Conservation (phyloP, 768 basidiomycete genomes). For the Cystofilobasidium ferigula region DNA sequence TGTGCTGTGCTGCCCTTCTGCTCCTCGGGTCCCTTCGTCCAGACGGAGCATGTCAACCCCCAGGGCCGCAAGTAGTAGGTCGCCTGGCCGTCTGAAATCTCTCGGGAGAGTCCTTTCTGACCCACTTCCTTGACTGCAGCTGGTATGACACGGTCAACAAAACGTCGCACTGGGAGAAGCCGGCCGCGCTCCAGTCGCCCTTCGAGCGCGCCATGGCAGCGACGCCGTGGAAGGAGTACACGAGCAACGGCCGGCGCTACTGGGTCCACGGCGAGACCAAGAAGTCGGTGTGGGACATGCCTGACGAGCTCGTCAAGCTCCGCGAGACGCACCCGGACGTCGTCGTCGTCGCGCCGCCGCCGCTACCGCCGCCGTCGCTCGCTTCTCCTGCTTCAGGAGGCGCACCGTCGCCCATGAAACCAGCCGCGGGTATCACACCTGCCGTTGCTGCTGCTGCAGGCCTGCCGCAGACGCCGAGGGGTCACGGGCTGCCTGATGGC, state of each 20-base stretch:
- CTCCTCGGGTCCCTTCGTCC: not conserved
- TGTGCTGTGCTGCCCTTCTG: not conserved
- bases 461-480: not conserved
- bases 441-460: not conserved
- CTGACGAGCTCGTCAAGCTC: slow-evolving; percentile 72
- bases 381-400: not conserved
- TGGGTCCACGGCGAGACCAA: slow-evolving; percentile 82
- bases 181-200: slow-evolving; percentile 83
- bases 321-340: slow-evolving; percentile 49
- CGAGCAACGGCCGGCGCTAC: slow-evolving; percentile 79
- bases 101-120: not conserved
- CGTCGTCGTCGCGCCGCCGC: not conserved
- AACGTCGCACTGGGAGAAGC: slow-evolving; percentile 97
- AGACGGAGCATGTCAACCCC: slow-evolving; percentile 7
- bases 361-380: not conserved
- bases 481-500: not conserved
- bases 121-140: not conserved
- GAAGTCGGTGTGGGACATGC: slow-evolving; percentile 91
- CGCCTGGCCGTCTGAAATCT: not conserved
- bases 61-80: slow-evolving; percentile 55
- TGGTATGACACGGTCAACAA: slow-evolving; percentile 50
- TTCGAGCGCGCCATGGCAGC: slow-evolving; percentile 67
- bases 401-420: not conserved
- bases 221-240: slow-evolving; percentile 95
- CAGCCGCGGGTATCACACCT: not conserved